Conservation (phyloP, 306 rosid species). For the Malus sieversii region DNA sequence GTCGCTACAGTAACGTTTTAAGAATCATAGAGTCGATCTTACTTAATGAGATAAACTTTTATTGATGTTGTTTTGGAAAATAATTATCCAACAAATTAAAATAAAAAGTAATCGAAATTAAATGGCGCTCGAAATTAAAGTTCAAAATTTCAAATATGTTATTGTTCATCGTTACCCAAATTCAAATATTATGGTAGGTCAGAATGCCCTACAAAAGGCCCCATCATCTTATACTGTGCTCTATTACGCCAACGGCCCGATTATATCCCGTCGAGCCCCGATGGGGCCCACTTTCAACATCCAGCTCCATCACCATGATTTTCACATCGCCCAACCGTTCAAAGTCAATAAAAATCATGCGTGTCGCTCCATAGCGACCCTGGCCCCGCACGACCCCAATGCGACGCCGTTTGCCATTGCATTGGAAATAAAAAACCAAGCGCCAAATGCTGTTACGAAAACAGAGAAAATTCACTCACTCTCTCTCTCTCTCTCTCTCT, state of each 20-base stretch:
- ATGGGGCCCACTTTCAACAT: constrained; percentile 7
- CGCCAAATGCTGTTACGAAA: constrained; percentile 24
- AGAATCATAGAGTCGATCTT: accelerated
- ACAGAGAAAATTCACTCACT: background rate
- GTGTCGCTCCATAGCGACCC: background rate
- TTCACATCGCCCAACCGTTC: constrained; percentile 5
- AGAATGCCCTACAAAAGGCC: constrained; percentile 2
- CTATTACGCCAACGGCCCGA: background rate
- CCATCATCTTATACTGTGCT: background rate
- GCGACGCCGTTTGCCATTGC: background rate
- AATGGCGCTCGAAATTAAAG: constrained; percentile 1
- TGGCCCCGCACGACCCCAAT: background rate
- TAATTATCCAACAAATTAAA: background rate
- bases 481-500: background rate
- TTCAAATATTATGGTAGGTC: background rate
- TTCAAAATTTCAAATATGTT: background rate
- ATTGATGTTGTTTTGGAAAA: too few relatives aligned
- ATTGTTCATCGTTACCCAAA: background rate
- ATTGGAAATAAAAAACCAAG: constrained; percentile 3
- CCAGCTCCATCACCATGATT: background rate
- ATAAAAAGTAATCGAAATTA: too few relatives aligned
- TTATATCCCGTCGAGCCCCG: background rate
- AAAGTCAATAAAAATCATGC: background rate
- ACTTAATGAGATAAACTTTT: too few relatives aligned
- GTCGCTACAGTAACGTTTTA: too few relatives aligned